These are phyloP conservation scores for Sphagnurus paluster DNA, from an alignment of 1,284 basidiomycete species.

Conservation along the genomic window DNA sequence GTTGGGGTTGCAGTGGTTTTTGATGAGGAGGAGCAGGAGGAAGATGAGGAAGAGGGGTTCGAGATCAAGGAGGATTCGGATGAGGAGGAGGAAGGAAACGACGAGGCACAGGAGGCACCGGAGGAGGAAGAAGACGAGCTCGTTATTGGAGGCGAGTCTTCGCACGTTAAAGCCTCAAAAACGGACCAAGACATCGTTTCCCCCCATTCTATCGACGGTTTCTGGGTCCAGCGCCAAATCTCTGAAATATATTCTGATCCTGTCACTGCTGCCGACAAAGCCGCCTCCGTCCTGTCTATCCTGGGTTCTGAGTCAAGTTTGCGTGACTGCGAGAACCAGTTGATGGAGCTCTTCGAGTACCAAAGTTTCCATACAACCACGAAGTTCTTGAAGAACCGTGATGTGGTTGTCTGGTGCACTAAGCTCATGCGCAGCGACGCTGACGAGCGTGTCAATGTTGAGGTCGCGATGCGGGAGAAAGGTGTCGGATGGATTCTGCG, in stretches of 20 bases:
- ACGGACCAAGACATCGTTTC: conserved; percentile 81
- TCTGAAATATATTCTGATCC: conserved; percentile 92
- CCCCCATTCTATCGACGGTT: conserved; percentile 92
- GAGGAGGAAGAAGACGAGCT: conserved; percentile 63
- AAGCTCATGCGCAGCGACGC: conserved; percentile 90
- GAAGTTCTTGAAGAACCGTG: conserved; percentile 92
- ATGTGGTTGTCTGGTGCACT: conserved; percentile 98
- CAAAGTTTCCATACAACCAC: conserved; percentile 91
- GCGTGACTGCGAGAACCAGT: conserved; percentile 94
- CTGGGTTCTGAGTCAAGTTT: conserved; percentile 88
- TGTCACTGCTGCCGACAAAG: conserved; percentile 92
- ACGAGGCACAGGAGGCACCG: conserved; percentile 46
- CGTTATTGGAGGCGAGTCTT: conserved; percentile 67
- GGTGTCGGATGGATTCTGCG: conserved; percentile 95
- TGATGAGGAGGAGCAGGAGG: conserved; percentile 92
- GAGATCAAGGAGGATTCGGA: conserved; percentile 80
- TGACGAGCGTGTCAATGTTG: conserved; percentile 90
- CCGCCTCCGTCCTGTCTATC: conserved; percentile 82
- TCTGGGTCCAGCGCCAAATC: conserved; percentile 97
- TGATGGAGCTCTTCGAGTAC: conserved; percentile 98
- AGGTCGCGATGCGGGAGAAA: conserved; percentile 98
- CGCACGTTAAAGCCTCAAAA: conserved; percentile 47
- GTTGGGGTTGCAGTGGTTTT: conserved; percentile 95
- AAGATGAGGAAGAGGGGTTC: conserved; percentile 85
- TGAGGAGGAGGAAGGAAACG: conserved; percentile 71